Evolutionary conservation across 805 yeast genomes (phyloP), one percentile per base, ranked within the genome.

Genomic region (Kluyveromyces nonfermentans): DNA sequence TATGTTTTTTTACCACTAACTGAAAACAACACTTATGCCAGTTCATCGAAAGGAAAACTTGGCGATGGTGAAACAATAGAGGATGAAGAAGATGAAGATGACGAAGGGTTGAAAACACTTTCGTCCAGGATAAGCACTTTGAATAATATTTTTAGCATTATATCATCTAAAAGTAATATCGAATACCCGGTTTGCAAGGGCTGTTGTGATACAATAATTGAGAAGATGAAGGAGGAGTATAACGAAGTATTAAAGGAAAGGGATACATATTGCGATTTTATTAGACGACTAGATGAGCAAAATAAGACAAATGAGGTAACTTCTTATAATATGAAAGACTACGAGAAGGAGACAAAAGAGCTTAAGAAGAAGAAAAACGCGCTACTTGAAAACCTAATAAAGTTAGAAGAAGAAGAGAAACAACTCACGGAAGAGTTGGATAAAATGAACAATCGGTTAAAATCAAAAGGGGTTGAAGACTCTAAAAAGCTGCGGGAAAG

Each of bases 111-210:
- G 5, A 46, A 54, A 37, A 65, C 72, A 0, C 65, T 78, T 2
- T 74, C 83, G 0, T 64, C 68, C 5, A 63, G 79, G 36, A 62
- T 78, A 18, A 71, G 72, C 37, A 70, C 78, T 0, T 59, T 87
- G 30, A 77, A 77, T 2, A 76, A 75, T 33, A 73, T 90, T 1
- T 88, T 86, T 59, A 81, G 82, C 49, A 70, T 84, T 1, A 63
- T 90, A 5, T 81, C 93, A 0, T 69, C 75, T 5, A 81, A 83
- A 48, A 80, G 82, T 41, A 87, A 82, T 47, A 72, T 90, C 14
- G 94, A 86, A 50, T 80, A 78, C 55, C 98, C 98, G 0, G 77
- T 93, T 14, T 90, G 97, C 54, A 72, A 72, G 19, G 97, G 89
- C 36, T 93, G 98, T 61, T 83, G 93, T 6, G 77, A 73, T 35